phyloP scores from a whole-genome alignment of 1,139 yeast genomes.

The Candida albicans region DNA sequence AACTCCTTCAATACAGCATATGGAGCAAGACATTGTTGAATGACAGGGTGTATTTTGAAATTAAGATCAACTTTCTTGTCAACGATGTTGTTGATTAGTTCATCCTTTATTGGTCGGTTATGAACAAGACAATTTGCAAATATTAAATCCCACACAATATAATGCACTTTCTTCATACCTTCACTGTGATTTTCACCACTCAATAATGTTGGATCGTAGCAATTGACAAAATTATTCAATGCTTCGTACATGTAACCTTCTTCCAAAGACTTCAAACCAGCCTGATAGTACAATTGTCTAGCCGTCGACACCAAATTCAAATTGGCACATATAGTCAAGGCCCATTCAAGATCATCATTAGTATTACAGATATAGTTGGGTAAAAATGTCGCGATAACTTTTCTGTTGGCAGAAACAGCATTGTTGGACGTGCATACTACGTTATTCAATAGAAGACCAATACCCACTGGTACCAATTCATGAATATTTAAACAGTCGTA shows the following conservation, averaged over 20 bases:
- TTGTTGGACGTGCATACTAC: slow-evolving; percentile 25
- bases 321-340: slow-evolving; percentile 55
- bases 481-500: slow-evolving; percentile 52
- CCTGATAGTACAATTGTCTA: slow-evolving; percentile 44
- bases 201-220: slow-evolving; percentile 48
- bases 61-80: slow-evolving; percentile 34
- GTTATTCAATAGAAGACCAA: slow-evolving; percentile 48
- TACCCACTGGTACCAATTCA: slow-evolving; percentile 62
- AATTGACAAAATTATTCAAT: slow-evolving; percentile 63
- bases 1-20: slow-evolving; percentile 64
- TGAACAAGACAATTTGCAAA: slow-evolving; percentile 63
- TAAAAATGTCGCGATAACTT: slow-evolving; percentile 57
- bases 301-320: slow-evolving; percentile 53
- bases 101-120: slow-evolving; percentile 55
- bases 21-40: slow-evolving; percentile 70
- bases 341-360: slow-evolving; percentile 82
- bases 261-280: slow-evolving; percentile 40
- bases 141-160: slow-evolving; percentile 44
- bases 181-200: slow-evolving; percentile 21
- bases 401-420: slow-evolving; percentile 30
- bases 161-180: slow-evolving; percentile 41
- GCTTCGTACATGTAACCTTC: slow-evolving; percentile 59
- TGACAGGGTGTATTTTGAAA: slow-evolving; percentile 50
- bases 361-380: slow-evolving; percentile 60
- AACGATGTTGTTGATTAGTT: slow-evolving; percentile 54